Evolutionary conservation across 2,329 filamentous ascomycete genomes (phyloP).

Genomic region (Fusarium verrucosum): DNA sequence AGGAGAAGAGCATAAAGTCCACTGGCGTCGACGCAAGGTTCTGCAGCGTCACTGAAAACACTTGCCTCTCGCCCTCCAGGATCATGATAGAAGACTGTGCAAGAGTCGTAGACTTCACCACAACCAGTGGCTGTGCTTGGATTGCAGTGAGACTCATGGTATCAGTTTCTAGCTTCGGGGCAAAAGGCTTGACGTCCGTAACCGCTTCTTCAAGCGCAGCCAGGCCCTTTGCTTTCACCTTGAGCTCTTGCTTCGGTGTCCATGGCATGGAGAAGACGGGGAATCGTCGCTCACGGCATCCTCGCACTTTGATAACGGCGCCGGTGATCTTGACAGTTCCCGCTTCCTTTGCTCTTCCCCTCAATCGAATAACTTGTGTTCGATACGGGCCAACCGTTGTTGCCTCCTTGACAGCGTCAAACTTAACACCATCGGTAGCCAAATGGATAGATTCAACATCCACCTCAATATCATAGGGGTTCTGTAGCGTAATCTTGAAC

Average conservation of each 20-base stretch:
- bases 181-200: slow-evolving; percentile 50
- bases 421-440: slow-evolving; percentile 76
- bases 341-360: slow-evolving; percentile 70
- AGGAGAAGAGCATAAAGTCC: slow-evolving; percentile 87
- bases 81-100: slow-evolving; percentile 91
- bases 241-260: slow-evolving; percentile 73
- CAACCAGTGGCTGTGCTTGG: slow-evolving; percentile 77
- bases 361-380: slow-evolving; percentile 79
- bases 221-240: slow-evolving; percentile 80
- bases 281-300: slow-evolving; percentile 84
- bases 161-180: slow-evolving; percentile 57
- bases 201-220: slow-evolving; percentile 62
- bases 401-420: slow-evolving; percentile 71
- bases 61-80: slow-evolving; percentile 84
- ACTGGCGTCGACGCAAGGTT: slow-evolving; percentile 82
- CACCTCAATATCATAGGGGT: slow-evolving; percentile 92
- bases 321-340: slow-evolving; percentile 80
- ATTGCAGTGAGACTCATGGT: slow-evolving; percentile 77
- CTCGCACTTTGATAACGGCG: slow-evolving; percentile 79
- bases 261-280: slow-evolving; percentile 83
- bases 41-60: slow-evolving; percentile 80
- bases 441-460: slow-evolving; percentile 85
- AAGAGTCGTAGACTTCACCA: slow-evolving; percentile 79
- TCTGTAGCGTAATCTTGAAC: slow-evolving; percentile 88
- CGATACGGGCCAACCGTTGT: slow-evolving; percentile 82